Evolutionary conservation across 441 rosid species (phyloP).

Genomic region (Brassica balearica): DNA sequence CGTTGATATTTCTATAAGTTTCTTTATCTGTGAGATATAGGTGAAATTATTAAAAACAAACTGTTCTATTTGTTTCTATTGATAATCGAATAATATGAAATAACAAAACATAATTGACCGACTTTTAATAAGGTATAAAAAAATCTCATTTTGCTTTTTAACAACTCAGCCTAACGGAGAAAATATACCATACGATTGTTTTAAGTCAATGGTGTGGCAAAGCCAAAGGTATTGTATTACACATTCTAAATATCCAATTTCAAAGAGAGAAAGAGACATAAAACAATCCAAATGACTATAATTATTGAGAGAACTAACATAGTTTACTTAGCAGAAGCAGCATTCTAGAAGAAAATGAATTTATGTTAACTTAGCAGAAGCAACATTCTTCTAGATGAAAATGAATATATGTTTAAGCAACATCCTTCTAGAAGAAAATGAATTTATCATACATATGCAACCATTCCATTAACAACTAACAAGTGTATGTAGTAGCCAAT

Average conservation of each 20-base stretch:
- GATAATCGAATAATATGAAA: not conserved
- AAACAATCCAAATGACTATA: constrained; percentile 18
- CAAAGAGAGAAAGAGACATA: constrained; percentile 7
- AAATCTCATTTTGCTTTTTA: constrained; percentile 4
- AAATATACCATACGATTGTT: constrained; percentile 23
- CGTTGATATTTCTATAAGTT: constrained; percentile 2
- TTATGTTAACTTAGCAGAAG: not conserved
- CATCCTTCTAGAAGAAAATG: not conserved
- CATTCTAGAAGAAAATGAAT: constrained; percentile 45
- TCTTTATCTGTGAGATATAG: not conserved
- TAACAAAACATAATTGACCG: constrained; percentile 13
- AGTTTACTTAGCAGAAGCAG: constrained; percentile 35
- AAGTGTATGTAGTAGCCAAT: constrained; percentile 37
- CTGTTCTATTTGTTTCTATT: not conserved
- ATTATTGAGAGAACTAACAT: constrained; percentile 20
- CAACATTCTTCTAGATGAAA: constrained; percentile 4
- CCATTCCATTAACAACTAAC: constrained; percentile 38
- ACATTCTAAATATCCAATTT: constrained; percentile 23
- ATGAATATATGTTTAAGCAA: not conserved
- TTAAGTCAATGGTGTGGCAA: constrained; percentile 41
- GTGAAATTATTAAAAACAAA: not conserved
- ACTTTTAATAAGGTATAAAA: constrained; percentile 2
- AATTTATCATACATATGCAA: constrained; percentile 36
- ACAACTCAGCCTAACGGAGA: constrained; percentile 41
- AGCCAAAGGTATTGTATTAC: constrained; percentile 27